phyloP scores from a whole-genome alignment of 352 stramenopile genomes.

The Sclerospora graminicola region DNA sequence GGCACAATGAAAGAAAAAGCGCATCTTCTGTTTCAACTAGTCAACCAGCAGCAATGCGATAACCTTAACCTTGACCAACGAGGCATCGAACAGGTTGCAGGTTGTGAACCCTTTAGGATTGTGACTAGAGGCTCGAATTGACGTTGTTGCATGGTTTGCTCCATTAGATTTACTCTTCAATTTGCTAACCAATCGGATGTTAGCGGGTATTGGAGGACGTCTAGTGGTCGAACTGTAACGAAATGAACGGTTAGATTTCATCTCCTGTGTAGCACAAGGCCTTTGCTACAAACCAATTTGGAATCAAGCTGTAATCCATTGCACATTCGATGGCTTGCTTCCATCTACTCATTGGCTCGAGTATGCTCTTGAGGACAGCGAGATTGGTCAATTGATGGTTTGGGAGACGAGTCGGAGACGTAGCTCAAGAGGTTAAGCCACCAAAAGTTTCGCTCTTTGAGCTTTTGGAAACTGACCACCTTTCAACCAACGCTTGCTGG shows the following conservation, averaged over 20 bases:
- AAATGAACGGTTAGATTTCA: slow-evolving; percentile 4
- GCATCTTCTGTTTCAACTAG: slow-evolving; percentile 38
- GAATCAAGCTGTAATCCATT: slow-evolving; percentile 27
- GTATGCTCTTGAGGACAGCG: slow-evolving; percentile 20
- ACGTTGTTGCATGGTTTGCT: background rate
- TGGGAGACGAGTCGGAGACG: slow-evolving; percentile 14
- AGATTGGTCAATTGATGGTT: slow-evolving; percentile 27
- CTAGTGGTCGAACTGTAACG: slow-evolving; percentile 2
- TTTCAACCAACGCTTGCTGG: slow-evolving; percentile 13
- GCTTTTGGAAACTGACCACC: slow-evolving; percentile 14
- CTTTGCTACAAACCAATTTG: slow-evolving; percentile 38
- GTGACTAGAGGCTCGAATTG: background rate
- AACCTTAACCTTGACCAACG: slow-evolving; percentile 26
- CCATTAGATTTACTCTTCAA: slow-evolving; percentile 36
- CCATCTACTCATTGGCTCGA: slow-evolving; percentile 26
- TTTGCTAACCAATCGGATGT: slow-evolving; percentile 33
- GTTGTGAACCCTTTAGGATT: slow-evolving; percentile 8
- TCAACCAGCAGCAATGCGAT: slow-evolving; percentile 17
- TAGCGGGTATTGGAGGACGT: slow-evolving; percentile 11
- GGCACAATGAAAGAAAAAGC: slow-evolving; percentile 40
- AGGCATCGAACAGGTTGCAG: slow-evolving; percentile 37
- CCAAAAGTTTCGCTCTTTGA: slow-evolving; percentile 10
- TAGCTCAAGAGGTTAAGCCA: slow-evolving; percentile 1
- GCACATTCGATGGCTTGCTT: slow-evolving; percentile 15
- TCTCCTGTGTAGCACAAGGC: slow-evolving; percentile 27